Evolutionary conservation across 2,329 filamentous ascomycete species (phyloP).

Genomic region (Phaeosphaeria sp.): DNA sequence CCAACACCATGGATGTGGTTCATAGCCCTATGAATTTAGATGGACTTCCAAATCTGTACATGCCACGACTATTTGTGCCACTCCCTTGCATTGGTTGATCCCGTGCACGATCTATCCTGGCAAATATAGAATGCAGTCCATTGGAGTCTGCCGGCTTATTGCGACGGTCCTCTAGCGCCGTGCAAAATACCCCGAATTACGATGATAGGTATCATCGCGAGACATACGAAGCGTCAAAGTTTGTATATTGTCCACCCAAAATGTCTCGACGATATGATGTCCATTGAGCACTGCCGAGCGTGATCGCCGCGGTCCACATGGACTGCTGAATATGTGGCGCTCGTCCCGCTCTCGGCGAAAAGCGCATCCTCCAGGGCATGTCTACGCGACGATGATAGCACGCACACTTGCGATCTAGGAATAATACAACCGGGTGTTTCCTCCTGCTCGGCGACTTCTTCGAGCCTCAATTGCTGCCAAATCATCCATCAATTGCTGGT

Average conservation of each 20-base stretch:
- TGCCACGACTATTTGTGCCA: background rate
- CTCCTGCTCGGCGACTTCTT: background rate
- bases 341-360: conserved; percentile 2
- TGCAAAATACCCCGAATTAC: too few relatives aligned
- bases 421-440: background rate
- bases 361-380: background rate
- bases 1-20: background rate
- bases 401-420: background rate
- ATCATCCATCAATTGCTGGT: conserved; percentile 1
- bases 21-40: background rate
- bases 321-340: background rate
- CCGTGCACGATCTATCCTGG: background rate
- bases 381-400: background rate
- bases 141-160: background rate
- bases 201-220: too few relatives aligned
- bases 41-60: background rate
- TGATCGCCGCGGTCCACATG: conserved; percentile 2
- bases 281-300: background rate
- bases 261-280: background rate
- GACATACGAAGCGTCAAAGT: too few relatives aligned
- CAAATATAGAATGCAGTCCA: background rate
- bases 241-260: background rate
- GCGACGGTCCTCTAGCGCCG: too few relatives aligned
- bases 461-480: background rate
- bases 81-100: background rate